Evolutionary conservation across 2,329 filamentous ascomycete species (phyloP), one percentile per base, ranked within the genome.

Genomic region (Botrytis squamosa): DNA sequence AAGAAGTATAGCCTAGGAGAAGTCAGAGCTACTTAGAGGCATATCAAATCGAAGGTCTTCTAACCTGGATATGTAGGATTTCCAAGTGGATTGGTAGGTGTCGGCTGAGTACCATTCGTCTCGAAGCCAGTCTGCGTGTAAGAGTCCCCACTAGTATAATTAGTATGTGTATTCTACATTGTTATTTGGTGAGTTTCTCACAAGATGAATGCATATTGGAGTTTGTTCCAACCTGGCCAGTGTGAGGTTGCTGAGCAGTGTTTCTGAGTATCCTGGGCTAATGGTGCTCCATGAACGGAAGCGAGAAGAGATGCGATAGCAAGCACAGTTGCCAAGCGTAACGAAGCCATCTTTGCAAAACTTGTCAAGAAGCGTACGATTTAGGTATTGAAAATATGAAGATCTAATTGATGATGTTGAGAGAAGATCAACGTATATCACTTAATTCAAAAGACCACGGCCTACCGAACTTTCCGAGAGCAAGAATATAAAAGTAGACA

Each of bases 151-250:
- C 83, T 84, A 52, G 33, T 40, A 29, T 36, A 14, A 52, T 66
- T 1, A 46, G 68, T 74, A 71, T 46, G 64, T 69, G 36, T 14
- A 40, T 55, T 33, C 66, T 40, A 3, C 3, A 22, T 16, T 16
- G 25, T 12, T 33, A 10, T 33, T 10, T 29, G 14, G 36, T 18
- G 4, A 57, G n/a, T 8, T 57, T 40, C 82, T 81, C 73, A 85
- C 83, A 85, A 85, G 64, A 83, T 80, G 73, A 85, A 85, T 4
- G 83, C 80, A 75, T 84, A 78, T 76, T 84, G 84, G 74, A 85
- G 79, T 49, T 79, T 78, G 9, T 79, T 67, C 80, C 81, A 84
- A 18, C 81, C 83, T 0, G 79, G 78, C 82, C 82, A 84, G 62
- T 79, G 74, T 5, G 73, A 64, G 29, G 78, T 81, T 8, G 80